Evolutionary conservation across 2,329 filamentous ascomycete species (phyloP), one percentile per base, ranked within the genome.

Genomic region (Fusarium xyrophilum): DNA sequence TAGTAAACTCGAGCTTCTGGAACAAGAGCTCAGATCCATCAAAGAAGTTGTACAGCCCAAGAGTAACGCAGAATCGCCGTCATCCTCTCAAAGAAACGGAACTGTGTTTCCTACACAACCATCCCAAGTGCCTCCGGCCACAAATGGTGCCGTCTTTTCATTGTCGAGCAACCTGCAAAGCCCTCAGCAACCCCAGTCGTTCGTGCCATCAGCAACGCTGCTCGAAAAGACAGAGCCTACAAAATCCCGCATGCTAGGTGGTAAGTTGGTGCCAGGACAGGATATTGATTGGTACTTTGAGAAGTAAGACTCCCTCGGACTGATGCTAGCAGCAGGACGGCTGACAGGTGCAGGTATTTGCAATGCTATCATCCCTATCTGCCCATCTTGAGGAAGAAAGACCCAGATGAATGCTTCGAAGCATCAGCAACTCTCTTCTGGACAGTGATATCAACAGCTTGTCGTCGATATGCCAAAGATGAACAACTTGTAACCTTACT

Each of bases 211-310:
- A 40, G 38, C 42, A 2, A 54, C 56, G 10, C 30, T 60, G 14
- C 61, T 67, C 25, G 54, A 69, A 35, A 76, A 76, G 53, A 58
- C 68, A 19, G 74, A 74, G 6, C 73, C 76, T 38, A 75, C 76
- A 13, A 72, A 82, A 52, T 75, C 84, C 3, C 79, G 85, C 48
- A 78, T 82, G 7, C 71, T 87, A 14, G 82, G 80, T 5, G 82
- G 81, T 6, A 79, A 81, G 12, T 78, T 83, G 2, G 81, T 87
- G 48, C 79, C 84, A 0, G 82, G 83, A 1, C 82, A 84, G 42
- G 85, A 87, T 43, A 82, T 87, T 55, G 82, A 85, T 56, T 85
- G 81, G 71, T 87, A 87, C 67, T 87, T 87, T 73, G 79, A 83
- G 60, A 84, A 82, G 81, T 84, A 66, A 36, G 44, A n/a, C 17